phyloP scores from a whole-genome alignment of 1,284 basidiomycete genomes.

The Cystobasidium pallidum region DNA sequence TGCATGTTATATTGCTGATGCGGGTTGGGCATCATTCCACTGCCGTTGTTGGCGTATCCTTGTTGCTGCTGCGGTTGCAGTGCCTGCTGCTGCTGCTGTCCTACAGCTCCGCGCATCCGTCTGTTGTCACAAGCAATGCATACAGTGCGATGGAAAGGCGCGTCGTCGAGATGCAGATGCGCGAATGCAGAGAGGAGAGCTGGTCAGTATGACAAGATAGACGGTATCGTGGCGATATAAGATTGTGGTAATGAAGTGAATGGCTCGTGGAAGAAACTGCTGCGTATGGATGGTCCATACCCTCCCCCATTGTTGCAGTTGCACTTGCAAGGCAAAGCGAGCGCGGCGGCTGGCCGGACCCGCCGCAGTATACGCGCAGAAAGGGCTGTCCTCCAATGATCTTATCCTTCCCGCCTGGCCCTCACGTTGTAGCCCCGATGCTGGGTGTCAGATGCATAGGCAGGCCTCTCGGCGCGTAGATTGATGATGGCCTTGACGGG shows the following conservation, averaged over 20 bases:
- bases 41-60: constrained; percentile 14
- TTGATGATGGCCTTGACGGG: not conserved
- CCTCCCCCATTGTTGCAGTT: not conserved
- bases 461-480: constrained; percentile 1
- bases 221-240: not conserved
- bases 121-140: not conserved
- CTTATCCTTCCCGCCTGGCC: too few species aligned
- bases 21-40: constrained; percentile 7
- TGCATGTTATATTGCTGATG: constrained; percentile 18
- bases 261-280: too few species aligned
- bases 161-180: not conserved
- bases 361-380: not conserved
- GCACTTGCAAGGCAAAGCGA: not conserved
- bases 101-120: constrained; percentile 22
- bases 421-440: too few species aligned
- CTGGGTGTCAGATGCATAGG: not conserved
- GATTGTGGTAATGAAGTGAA: too few species aligned
- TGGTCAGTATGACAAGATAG: constrained; percentile 5
- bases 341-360: not conserved
- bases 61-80: constrained; percentile 6
- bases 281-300: too few species aligned
- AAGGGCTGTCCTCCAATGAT: not conserved
- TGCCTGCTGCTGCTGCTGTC: constrained; percentile 21
- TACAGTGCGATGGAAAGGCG: not conserved
- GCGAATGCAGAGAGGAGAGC: not conserved